Evolutionary conservation across 164 flowering plant genomes (phyloP).

Genomic region (Annona squamosa): DNA sequence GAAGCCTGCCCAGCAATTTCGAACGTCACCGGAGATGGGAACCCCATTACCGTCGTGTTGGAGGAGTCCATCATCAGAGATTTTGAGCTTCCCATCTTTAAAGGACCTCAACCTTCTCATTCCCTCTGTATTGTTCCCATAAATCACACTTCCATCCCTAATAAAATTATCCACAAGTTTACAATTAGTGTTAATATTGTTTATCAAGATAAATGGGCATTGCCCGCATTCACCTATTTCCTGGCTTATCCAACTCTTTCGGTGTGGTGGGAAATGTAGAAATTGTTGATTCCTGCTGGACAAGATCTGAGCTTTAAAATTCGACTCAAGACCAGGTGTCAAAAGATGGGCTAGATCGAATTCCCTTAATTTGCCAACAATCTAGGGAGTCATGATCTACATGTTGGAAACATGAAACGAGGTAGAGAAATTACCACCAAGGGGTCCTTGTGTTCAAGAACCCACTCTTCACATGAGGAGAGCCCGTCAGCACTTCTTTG

Average conservation of each 20-base stretch:
- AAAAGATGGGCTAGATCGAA: neutral
- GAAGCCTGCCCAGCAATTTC: conserved; percentile 53
- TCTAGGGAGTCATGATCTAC: neutral
- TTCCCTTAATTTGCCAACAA: too few species aligned
- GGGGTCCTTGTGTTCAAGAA: conserved; percentile 23
- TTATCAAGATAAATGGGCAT: neutral
- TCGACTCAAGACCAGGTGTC: neutral
- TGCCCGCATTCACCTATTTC: neutral
- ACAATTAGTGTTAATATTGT: neutral
- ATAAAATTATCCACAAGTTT: neutral
- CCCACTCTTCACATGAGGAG: neutral
- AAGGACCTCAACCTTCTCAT: conserved; percentile 38
- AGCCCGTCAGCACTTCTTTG: neutral
- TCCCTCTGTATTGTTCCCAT: conserved; percentile 34
- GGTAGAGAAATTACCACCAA: conserved; percentile 25
- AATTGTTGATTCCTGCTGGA: too few species aligned
- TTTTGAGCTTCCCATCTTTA: conserved; percentile 45
- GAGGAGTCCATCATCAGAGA: conserved; percentile 38
- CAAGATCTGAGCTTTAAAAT: neutral
- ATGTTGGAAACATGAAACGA: neutral
- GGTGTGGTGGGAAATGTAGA: too few species aligned
- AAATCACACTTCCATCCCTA: conserved; percentile 58
- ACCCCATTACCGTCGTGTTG: conserved; percentile 36
- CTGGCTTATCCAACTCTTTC: neutral
- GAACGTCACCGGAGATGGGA: conserved; percentile 46